These are phyloP conservation scores for Trichoderma breve DNA, from an alignment of 2,329 filamentous ascomycete species.

Conservation along the genomic window DNA sequence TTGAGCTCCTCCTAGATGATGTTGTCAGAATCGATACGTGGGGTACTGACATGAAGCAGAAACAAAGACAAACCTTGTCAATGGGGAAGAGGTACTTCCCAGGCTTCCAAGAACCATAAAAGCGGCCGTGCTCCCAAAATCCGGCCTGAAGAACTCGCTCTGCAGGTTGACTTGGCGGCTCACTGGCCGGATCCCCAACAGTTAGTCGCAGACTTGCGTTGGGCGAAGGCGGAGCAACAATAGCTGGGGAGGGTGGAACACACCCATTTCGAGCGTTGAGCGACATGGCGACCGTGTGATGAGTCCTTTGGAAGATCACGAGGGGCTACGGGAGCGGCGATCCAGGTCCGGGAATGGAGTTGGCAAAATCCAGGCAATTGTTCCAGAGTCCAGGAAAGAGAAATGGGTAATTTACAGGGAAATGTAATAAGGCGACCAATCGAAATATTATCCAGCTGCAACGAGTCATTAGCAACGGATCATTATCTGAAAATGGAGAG, in stretches of 20 bases:
- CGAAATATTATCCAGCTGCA: background rate
- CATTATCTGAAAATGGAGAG: background rate
- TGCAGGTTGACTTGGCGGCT: slow-evolving; percentile 17
- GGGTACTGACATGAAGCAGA: background rate
- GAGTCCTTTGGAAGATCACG: background rate
- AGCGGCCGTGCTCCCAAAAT: slow-evolving; percentile 62
- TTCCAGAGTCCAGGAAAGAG: background rate
- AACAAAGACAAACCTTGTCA: slow-evolving; percentile 42
- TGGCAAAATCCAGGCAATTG: background rate
- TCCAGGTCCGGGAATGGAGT: background rate
- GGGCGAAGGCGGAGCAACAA: slow-evolving; percentile 15
- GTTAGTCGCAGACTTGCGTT: slow-evolving; percentile 21
- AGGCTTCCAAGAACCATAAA: slow-evolving; percentile 65
- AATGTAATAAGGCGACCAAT: background rate
- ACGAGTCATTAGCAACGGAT: background rate
- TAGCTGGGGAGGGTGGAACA: slow-evolving; percentile 23
- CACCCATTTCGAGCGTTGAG: slow-evolving; percentile 32
- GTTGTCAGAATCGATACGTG: slow-evolving; percentile 22
- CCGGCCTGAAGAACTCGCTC: slow-evolving; percentile 30
- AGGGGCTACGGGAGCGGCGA: background rate
- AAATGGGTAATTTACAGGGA: background rate
- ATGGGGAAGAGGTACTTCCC: slow-evolving; percentile 75
- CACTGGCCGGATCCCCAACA: slow-evolving; percentile 24
- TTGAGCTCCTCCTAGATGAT: slow-evolving; percentile 63
- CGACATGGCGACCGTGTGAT: slow-evolving; percentile 32